Evolutionary conservation across 345 rosid genomes (phyloP), one percentile per base, ranked within the genome.

Genomic region (Theobroma cacao): DNA sequence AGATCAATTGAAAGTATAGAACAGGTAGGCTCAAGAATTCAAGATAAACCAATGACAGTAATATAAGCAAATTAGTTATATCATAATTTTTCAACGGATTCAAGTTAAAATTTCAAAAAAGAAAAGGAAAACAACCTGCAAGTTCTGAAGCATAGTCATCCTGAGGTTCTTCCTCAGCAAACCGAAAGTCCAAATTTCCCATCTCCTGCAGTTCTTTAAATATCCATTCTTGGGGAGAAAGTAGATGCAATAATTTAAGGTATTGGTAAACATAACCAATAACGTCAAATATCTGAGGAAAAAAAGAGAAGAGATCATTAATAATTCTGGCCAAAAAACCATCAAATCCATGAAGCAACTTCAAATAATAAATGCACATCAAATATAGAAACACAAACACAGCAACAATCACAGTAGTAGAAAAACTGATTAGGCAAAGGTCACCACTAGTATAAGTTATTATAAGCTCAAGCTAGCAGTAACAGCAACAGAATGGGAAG

Each of bases 81-180:
- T 75, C 48, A 45, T 45, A 72, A 62, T 14, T 10, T 33, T 41
- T 52, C 55, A 65, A 20, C 43, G 45, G 31, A 73, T 53, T 56
- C 17, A 70, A 50, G 18, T 28, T 70, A 48, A 28, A 70, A 8
- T 28, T 36, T 65, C 22, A 17, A 18, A 71, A 48, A 82, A 26
- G 62, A 43, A 22, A 73, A 78, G 31, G 67, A 41, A 43, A 31
- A 80, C 76, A 60, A 96, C 99, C 99, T 85, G 99, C 91, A 79
- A 96, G 99, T 75, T 91, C 91, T 53, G 95, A 90, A 83, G 99
- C 97, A 90, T 96, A 96, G 78, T 92, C 98, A 89, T 94, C 99
- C 82, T 91, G 98, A 78, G 97, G 89, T 85, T 90, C 92, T 82
- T 96, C 97, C 89, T 96, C 99, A 40, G 96, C 94, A 88, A 90